These are phyloP conservation scores for Pichia kudriavzevii DNA, from an alignment of 1,139 yeast species.

Conservation along the genomic window DNA sequence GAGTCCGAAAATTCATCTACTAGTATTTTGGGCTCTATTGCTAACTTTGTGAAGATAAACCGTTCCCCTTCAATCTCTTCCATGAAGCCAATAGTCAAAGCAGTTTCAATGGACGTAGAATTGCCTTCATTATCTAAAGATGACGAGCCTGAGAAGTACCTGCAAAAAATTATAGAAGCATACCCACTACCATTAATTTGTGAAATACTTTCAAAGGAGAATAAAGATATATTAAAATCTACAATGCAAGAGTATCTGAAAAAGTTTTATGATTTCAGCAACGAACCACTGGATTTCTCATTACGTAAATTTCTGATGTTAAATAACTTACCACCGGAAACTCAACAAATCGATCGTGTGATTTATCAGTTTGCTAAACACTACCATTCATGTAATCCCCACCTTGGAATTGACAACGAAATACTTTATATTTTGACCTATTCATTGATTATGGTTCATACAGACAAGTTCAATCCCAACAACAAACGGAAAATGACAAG, in stretches of 20 bases:
- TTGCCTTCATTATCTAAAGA: constrained; percentile 1
- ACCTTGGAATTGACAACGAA: constrained; percentile 36
- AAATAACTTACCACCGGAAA: constrained; percentile 54
- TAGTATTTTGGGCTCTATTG: constrained; percentile 24
- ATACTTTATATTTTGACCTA: constrained; percentile 50
- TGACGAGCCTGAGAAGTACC: constrained; percentile 18
- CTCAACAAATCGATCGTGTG: constrained; percentile 65
- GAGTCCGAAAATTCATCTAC: constrained; percentile 11
- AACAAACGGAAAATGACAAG: constrained; percentile 59
- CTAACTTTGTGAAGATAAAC: constrained; percentile 24
- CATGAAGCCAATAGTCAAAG: constrained; percentile 1
- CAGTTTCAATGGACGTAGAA: not conserved
- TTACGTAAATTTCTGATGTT: constrained; percentile 48
- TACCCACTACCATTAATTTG: constrained; percentile 20
- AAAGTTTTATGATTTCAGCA: constrained; percentile 38
- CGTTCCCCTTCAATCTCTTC: constrained; percentile 7
- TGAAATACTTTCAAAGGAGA: constrained; percentile 17
- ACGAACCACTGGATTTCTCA: constrained; percentile 55
- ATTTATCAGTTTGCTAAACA: constrained; percentile 46
- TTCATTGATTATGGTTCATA: constrained; percentile 58
- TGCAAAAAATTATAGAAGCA: constrained; percentile 18
- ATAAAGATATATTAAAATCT: constrained; percentile 18
- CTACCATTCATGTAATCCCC: constrained; percentile 35
- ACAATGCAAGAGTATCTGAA: constrained; percentile 34
- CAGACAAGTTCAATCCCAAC: constrained; percentile 58